Conservation (phyloP, 2,329 filamentous ascomycete species). For the Alternaria hordeiaustralica region DNA sequence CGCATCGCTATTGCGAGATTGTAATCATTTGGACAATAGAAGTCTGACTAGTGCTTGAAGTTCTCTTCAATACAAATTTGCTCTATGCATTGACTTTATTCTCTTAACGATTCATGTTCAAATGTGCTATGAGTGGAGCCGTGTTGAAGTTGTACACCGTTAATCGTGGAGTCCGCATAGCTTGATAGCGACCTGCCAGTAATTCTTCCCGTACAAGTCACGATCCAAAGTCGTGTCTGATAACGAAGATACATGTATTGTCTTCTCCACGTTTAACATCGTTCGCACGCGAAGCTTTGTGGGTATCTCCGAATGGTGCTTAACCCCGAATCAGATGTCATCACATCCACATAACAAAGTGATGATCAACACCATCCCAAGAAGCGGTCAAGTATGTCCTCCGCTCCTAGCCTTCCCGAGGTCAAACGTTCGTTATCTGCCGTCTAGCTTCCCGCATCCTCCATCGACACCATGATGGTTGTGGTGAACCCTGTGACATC, state of each 20-base stretch:
- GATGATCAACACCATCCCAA: neutral
- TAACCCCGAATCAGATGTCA: neutral
- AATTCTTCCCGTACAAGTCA: neutral
- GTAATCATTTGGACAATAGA: neutral
- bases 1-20: neutral
- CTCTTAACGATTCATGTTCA: neutral
- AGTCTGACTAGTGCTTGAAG: neutral
- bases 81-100: neutral
- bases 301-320: neutral
- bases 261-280: neutral
- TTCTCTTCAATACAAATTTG: neutral
- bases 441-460: neutral
- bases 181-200: neutral
- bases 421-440: neutral
- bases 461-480: slow-evolving; percentile 1
- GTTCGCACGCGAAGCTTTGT: neutral
- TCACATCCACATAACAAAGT: neutral
- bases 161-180: neutral
- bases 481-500: slow-evolving; percentile 1
- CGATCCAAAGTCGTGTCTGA: neutral
- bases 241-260: neutral
- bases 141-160: neutral
- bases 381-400: neutral
- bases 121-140: neutral
- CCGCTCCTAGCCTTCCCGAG: neutral